Evolutionary conservation across 2,329 filamentous ascomycete species (phyloP), one percentile per base, ranked within the genome.

Genomic region (Diaporthe sp.): DNA sequence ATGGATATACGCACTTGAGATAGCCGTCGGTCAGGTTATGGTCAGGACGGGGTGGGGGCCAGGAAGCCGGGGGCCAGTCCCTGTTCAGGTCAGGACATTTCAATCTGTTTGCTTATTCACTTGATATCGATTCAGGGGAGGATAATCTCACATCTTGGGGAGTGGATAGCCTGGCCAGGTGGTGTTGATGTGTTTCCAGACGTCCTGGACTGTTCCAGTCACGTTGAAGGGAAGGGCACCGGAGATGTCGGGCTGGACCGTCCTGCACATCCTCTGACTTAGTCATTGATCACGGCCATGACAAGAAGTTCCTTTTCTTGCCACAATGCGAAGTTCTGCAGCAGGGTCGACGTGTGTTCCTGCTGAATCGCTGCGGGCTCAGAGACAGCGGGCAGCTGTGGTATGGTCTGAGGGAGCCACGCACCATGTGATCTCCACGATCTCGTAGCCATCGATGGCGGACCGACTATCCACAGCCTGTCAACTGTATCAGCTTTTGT

Each of bases 171-270:
- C 51, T 25, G 66, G 66, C 66, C 66, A 69, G 30, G 25, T 56
- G 22, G 4, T 22, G 30, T 42, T 30, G 42, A 71, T 61, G 22
- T 39, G 30, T 2, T 30, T 17, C 71, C 55, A 69, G 25, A 50
- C 71, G 13, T 73, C 71, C 71, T 73, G 39, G 8, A 73, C 30
- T 27, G 61, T 73, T 25, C 71, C 71, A 15, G 51, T 69, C 19
- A 73, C 17, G n/a, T 61, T 73, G 6, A 73, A 37, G 5, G 42
- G 32, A 37, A 32, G 32, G 9, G 42, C 39, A 12, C 55, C 71
- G 15, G 63, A 15, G 39, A 73, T 25, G n/a, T 61, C 32, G 25
- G 71, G 63, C 19, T 44, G 53, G 25, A 69, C 17, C 25, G 6
- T 50, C 66, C 66, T 70, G 17, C 30, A 39, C 2, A 17, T 17